Percentiles rank a stretch among this genome's conserved stretches.
phyloP scores from a whole-genome alignment of 1,284 basidiomycete genomes.

The Hymenochaete sp. region DNA sequence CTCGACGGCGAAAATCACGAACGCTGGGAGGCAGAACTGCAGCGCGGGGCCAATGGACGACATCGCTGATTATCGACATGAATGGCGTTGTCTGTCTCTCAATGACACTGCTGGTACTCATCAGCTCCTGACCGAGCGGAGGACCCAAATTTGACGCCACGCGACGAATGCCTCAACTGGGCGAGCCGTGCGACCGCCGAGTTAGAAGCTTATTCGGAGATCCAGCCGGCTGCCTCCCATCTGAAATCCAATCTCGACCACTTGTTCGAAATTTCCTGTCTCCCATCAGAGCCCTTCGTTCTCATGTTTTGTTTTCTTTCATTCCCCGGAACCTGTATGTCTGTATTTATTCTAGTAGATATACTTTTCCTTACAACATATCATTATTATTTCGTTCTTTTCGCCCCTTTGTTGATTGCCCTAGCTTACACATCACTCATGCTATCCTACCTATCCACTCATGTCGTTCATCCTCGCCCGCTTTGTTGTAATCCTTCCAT shows the following conservation, averaged over 20 bases:
- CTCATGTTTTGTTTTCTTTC: background rate
- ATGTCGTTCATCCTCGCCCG: slow-evolving; percentile 6
- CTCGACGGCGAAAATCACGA: slow-evolving; percentile 49
- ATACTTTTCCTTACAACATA: slow-evolving; percentile 2
- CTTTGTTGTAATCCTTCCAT: no score
- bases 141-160: no score
- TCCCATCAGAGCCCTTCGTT: background rate
- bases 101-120: background rate
- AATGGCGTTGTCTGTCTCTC: background rate
- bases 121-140: background rate
- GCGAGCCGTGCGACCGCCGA: no score
- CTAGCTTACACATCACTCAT: slow-evolving; percentile 1
- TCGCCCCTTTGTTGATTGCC: background rate
- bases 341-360: slow-evolving; percentile 10
- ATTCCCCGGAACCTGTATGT: slow-evolving; percentile 1
- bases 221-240: background rate
- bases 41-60: slow-evolving; percentile 3
- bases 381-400: slow-evolving; percentile 6
- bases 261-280: no score
- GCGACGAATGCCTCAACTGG: no score
- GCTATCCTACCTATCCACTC: background rate
- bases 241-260: no score
- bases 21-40: slow-evolving; percentile 44
- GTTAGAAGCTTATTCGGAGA: no score
- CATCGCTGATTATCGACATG: slow-evolving; percentile 6